phyloP scores from a whole-genome alignment of 352 stramenopile species.

The Pythium sp. region DNA sequence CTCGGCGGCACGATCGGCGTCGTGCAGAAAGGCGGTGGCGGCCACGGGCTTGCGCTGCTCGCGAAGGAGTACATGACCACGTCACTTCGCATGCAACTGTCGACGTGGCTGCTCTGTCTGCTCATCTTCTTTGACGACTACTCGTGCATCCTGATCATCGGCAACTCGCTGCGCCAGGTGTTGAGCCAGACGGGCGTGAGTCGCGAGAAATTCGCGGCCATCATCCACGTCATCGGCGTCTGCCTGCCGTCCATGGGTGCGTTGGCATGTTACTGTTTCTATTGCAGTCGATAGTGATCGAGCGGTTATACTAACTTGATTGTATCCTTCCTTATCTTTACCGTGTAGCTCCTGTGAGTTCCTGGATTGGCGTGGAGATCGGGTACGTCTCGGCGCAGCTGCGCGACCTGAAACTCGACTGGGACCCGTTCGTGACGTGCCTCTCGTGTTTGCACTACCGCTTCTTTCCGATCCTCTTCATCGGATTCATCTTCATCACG shows the following conservation, averaged over 20 bases:
- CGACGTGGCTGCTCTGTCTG: constrained; percentile 78
- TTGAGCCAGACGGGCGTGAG: constrained; percentile 81
- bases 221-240: constrained; percentile 88
- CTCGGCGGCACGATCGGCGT: constrained; percentile 87
- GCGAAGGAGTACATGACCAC: constrained; percentile 83
- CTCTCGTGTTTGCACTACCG: constrained; percentile 83
- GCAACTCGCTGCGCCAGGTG: constrained; percentile 81
- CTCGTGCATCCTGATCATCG: constrained; percentile 90
- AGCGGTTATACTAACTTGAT: constrained; percentile 6
- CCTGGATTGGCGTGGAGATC: constrained; percentile 90
- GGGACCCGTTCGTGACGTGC: constrained; percentile 86
- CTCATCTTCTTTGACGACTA: constrained; percentile 94
- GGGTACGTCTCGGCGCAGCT: constrained; percentile 82
- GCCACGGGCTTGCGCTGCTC: constrained; percentile 76
- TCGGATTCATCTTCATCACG: constrained; percentile 89
- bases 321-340: background rate
- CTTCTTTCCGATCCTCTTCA: constrained; percentile 88
- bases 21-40: constrained; percentile 86
- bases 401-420: constrained; percentile 73
- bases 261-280: constrained; percentile 8
- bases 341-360: constrained; percentile 69
- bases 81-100: constrained; percentile 79
- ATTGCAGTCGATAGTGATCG: background rate
- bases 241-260: constrained; percentile 85
- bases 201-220: constrained; percentile 86